Evolutionary conservation across 75 land plant species (phyloP).

Genomic region (Sequoia sempervirens): DNA sequence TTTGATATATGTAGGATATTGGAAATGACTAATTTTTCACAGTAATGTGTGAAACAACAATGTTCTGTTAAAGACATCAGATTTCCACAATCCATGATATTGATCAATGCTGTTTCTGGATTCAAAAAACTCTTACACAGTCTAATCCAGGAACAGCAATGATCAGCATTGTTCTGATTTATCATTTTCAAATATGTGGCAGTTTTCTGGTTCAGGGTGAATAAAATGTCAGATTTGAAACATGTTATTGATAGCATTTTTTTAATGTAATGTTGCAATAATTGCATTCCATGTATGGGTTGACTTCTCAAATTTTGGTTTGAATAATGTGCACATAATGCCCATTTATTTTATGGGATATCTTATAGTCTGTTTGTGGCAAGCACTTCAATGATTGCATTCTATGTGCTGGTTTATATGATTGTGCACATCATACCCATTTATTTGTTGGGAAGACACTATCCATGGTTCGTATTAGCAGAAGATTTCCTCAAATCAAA

Average conservation of each 20-base stretch:
- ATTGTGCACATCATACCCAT: not conserved
- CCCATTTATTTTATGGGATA: not conserved
- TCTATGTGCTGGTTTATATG: not conserved
- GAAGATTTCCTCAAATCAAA: not conserved
- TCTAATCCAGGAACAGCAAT: too few species aligned
- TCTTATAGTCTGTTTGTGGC: not conserved
- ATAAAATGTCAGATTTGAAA: too few species aligned
- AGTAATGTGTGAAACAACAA: not conserved
- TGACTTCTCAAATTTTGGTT: not conserved
- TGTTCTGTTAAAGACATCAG: too few species aligned
- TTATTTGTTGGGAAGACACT: not conserved
- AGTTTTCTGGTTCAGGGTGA: too few species aligned
- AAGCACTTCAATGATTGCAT: not conserved
- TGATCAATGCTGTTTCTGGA: too few species aligned
- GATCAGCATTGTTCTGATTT: too few species aligned
- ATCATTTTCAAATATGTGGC: too few species aligned
- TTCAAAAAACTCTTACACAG: too few species aligned
- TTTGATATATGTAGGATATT: not conserved
- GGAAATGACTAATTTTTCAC: not conserved
- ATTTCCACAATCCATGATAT: too few species aligned
- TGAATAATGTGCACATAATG: not conserved
- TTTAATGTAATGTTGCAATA: not conserved
- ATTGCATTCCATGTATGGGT: not conserved
- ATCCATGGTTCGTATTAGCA: not conserved
- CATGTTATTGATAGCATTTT: not conserved